Percentiles rank a stretch among this genome's conserved stretches.
Evolutionary conservation across 2,329 filamentous ascomycete genomes (phyloP).

Genomic region (Pseudovirgaria hyperparasitica): DNA sequence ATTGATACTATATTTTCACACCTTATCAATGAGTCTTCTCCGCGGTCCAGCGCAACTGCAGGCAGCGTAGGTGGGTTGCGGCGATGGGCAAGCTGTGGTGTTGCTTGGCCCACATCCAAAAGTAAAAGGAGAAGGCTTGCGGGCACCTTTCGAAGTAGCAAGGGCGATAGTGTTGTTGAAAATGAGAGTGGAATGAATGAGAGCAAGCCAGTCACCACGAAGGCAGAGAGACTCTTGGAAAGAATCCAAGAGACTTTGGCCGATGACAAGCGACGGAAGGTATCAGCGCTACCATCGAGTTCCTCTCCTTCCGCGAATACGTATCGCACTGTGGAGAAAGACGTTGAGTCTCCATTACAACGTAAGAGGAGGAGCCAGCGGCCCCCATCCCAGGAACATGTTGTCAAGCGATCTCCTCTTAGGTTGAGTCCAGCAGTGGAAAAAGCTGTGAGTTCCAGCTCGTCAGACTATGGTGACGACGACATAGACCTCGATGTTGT

Average conservation of each 20-base stretch:
- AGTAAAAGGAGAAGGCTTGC: slow-evolving; percentile 28
- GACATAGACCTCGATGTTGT: slow-evolving; percentile 10
- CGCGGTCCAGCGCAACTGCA: slow-evolving; percentile 29
- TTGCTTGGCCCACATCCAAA: slow-evolving; percentile 32
- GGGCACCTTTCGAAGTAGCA: slow-evolving; percentile 18
- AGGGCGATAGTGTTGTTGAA: slow-evolving; percentile 13
- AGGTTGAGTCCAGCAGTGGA: slow-evolving; percentile 1
- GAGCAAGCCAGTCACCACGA: slow-evolving; percentile 12
- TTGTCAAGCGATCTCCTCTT: no score
- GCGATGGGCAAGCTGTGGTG: slow-evolving; percentile 38
- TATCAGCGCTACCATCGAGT: slow-evolving; percentile 27
- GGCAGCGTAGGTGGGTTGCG: slow-evolving; percentile 34
- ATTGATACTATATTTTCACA: slow-evolving; percentile 29
- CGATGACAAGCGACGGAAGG: slow-evolving; percentile 12
- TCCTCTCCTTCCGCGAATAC: slow-evolving; percentile 36
- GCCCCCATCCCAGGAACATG: no score
- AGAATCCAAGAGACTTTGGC: slow-evolving; percentile 32
- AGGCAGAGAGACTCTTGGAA: slow-evolving; percentile 24
- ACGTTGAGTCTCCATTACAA: no score
- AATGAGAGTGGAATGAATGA: slow-evolving; percentile 1
- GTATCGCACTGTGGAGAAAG: no score
- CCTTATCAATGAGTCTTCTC: slow-evolving; percentile 33
- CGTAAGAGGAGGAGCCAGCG: no score
- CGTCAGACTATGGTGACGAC: slow-evolving; percentile 10
- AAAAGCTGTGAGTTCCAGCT: slow-evolving; percentile 1